Evolutionary conservation across 2,329 filamentous ascomycete genomes (phyloP).

Genomic region (Penicillium fuscoglaucum): DNA sequence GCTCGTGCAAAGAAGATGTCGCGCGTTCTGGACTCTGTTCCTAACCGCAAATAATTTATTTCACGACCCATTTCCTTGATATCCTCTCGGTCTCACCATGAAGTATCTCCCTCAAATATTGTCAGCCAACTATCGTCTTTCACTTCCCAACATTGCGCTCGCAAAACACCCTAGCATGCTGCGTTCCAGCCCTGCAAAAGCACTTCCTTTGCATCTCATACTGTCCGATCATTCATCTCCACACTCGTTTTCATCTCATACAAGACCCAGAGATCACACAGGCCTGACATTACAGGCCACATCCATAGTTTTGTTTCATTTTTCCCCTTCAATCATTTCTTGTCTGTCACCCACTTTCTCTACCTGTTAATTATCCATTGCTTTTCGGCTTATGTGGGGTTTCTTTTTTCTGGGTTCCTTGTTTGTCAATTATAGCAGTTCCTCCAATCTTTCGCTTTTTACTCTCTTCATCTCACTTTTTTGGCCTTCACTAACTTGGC

Average conservation of each 20-base stretch:
- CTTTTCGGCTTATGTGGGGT: neutral
- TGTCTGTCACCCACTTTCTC: neutral
- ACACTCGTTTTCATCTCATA: constrained; percentile 12
- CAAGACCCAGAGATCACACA: neutral
- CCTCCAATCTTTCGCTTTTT: neutral
- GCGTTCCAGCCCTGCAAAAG: constrained; percentile 25
- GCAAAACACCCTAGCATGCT: constrained; percentile 7
- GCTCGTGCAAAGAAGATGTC: constrained; percentile 69
- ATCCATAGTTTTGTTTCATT: neutral
- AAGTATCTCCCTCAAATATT: neutral
- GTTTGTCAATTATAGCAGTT: neutral
- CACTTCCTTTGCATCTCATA: constrained; percentile 10
- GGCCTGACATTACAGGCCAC: neutral
- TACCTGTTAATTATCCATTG: neutral
- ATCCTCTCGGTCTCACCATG: neutral
- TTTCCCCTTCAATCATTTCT: neutral
- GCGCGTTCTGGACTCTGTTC: constrained; percentile 35
- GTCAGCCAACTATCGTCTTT: neutral
- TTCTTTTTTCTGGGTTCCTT: neutral
- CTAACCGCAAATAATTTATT: constrained; percentile 12
- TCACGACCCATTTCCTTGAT: constrained; percentile 2
- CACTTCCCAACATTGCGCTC: neutral
- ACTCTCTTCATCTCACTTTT: neutral
- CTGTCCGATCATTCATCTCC: neutral
- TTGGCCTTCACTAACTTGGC: neutral